Conservation (phyloP, 2,329 filamentous ascomycete species). For the Diaporthe humulicola region DNA sequence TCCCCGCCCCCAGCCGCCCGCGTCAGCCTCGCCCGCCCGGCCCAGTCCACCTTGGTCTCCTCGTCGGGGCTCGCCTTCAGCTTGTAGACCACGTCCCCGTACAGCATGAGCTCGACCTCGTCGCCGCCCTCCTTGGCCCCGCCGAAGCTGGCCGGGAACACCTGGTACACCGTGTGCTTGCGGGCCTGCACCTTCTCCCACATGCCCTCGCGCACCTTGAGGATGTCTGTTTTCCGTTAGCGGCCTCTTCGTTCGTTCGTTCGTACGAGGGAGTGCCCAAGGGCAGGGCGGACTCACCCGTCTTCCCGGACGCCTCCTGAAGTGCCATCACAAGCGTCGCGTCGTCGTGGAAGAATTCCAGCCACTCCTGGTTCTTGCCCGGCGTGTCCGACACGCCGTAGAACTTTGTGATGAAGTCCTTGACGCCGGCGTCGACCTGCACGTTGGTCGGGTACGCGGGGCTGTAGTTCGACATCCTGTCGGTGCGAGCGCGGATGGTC, state of each 20-base stretch:
- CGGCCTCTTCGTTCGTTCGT: neutral
- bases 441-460: conserved; percentile 47
- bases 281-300: conserved; percentile 3
- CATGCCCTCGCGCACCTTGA: conserved; percentile 56
- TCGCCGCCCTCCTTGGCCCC: conserved; percentile 37
- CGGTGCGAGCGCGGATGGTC: neutral
- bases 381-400: conserved; percentile 59
- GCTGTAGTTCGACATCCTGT: conserved; percentile 43
- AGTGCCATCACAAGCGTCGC: conserved; percentile 59
- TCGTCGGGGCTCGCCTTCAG: conserved; percentile 40
- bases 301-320: conserved; percentile 51
- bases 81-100: conserved; percentile 46
- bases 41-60: conserved; percentile 46
- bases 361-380: conserved; percentile 58
- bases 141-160: conserved; percentile 57
- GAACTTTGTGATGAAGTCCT: conserved; percentile 57
- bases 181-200: conserved; percentile 56
- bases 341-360: conserved; percentile 55
- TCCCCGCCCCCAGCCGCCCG: conserved; percentile 39
- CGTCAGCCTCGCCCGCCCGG: conserved; percentile 46
- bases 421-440: conserved; percentile 42
- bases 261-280: neutral
- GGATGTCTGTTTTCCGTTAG: conserved; percentile 52
- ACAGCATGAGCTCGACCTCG: conserved; percentile 52
- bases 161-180: conserved; percentile 56